Evolutionary conservation across 352 stramenopile genomes (phyloP).

Genomic region (Phytophthora europaea): DNA sequence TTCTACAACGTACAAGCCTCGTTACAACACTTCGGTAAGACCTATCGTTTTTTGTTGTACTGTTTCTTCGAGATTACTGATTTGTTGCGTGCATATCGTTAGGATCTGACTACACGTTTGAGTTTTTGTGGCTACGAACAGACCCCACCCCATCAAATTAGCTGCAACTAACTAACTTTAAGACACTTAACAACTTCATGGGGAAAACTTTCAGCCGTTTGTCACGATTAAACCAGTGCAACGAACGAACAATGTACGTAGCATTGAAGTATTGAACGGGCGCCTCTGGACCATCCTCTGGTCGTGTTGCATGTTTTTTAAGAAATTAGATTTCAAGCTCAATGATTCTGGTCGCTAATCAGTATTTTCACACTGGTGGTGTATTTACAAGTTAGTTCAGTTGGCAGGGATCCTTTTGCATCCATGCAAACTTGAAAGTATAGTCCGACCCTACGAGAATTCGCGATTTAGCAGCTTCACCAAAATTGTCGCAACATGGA

Average conservation of each 20-base stretch:
- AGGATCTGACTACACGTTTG: conserved; percentile 12
- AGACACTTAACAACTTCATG: too few relatives aligned
- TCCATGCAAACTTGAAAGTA: conserved; percentile 3
- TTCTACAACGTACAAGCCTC: conserved; percentile 39
- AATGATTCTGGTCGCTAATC: too few relatives aligned
- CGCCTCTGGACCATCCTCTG: too few relatives aligned
- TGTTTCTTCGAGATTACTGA: background rate
- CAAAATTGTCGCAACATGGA: background rate
- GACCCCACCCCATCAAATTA: background rate
- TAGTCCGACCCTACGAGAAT: background rate
- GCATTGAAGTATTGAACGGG: background rate
- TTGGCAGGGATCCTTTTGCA: background rate
- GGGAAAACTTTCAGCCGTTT: background rate
- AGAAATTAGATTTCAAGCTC: too few relatives aligned
- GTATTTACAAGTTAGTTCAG: background rate
- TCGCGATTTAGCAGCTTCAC: background rate
- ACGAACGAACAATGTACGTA: background rate
- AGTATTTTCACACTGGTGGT: background rate
- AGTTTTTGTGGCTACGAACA: background rate
- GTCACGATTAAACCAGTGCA: background rate
- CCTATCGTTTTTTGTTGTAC: background rate
- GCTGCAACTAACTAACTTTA: background rate
- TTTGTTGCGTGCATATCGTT: background rate
- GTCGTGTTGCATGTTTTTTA: too few relatives aligned
- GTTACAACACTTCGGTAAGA: conserved; percentile 37